Percentiles rank a stretch among this genome's conserved stretches.
These are phyloP conservation scores for Hypoxylon sp. DNA, from an alignment of 2,329 filamentous ascomycete species.

Conservation along the genomic window DNA sequence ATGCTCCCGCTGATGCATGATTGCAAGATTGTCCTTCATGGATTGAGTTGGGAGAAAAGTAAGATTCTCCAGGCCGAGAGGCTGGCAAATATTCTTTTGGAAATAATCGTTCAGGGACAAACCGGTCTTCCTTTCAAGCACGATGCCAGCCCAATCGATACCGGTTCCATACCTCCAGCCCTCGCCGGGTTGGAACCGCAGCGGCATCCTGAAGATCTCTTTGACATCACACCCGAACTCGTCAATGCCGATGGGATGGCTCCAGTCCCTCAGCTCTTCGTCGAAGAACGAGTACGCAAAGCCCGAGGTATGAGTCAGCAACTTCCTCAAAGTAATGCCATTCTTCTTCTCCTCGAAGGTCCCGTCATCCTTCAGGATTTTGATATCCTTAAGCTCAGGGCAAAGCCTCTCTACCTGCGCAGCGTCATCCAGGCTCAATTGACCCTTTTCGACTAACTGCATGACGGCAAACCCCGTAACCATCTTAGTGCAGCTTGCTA, in stretches of 20 bases:
- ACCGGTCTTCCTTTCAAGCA: constrained; percentile 61
- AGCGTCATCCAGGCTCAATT: constrained; percentile 62
- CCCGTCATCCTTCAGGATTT: constrained; percentile 59
- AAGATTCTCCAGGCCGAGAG: constrained; percentile 63
- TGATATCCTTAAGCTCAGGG: constrained; percentile 63
- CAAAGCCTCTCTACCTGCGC: constrained; percentile 61
- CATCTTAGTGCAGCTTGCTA: constrained; percentile 71
- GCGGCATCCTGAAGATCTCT: constrained; percentile 64
- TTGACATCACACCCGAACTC: constrained; percentile 68
- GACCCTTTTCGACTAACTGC: constrained; percentile 68
- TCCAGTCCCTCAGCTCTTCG: constrained; percentile 61
- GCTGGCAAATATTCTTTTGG: constrained; percentile 61
- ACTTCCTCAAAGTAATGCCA: constrained; percentile 69
- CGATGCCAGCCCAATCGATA: constrained; percentile 68
- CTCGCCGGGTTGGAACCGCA: constrained; percentile 74
- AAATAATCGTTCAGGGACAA: constrained; percentile 63
- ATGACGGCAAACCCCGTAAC: constrained; percentile 65
- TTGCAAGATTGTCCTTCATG: constrained; percentile 68
- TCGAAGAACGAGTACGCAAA: constrained; percentile 71
- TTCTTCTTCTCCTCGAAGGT: constrained; percentile 60
- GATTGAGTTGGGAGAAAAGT: constrained; percentile 68
- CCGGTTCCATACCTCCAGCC: constrained; percentile 70
- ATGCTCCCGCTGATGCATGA: constrained; percentile 66
- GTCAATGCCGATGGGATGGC: constrained; percentile 64
- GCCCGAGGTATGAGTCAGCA: constrained; percentile 68